Conservation (phyloP, 106 monocot species). For the Vanilla planifolia region DNA sequence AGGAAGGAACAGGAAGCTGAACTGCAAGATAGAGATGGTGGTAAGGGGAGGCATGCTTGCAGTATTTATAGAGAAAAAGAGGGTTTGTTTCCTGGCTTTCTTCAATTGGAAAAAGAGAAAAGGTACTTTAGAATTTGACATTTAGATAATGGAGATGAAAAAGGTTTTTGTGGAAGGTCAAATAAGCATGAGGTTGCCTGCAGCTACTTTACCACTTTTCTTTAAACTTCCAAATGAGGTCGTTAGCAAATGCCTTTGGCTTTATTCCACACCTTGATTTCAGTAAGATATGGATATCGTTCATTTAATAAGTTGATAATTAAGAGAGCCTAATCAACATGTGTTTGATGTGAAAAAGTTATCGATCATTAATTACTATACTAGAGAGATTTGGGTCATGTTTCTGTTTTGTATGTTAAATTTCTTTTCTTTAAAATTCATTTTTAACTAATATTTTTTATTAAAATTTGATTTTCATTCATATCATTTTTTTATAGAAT, state of each 20-base stretch:
- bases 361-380: too few relatives aligned
- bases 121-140: constrained; percentile 1
- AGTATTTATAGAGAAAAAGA: constrained; percentile 23
- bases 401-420: too few relatives aligned
- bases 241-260: background rate
- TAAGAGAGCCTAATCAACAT: too few relatives aligned
- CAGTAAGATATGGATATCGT: too few relatives aligned
- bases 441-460: too few relatives aligned
- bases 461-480: too few relatives aligned
- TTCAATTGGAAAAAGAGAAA: background rate
- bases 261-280: background rate
- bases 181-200: background rate
- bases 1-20: constrained; percentile 1
- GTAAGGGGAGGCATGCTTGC: background rate
- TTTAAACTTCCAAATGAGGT: too few relatives aligned
- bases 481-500: too few relatives aligned
- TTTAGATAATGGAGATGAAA: background rate
- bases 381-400: too few relatives aligned
- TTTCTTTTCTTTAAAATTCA: too few relatives aligned
- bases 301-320: too few relatives aligned
- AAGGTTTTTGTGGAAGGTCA: background rate
- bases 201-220: background rate
- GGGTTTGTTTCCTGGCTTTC: background rate
- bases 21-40: background rate
- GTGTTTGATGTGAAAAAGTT: too few relatives aligned